Conservation (phyloP, 768 basidiomycete genomes). For the Mycena crocata region DNA sequence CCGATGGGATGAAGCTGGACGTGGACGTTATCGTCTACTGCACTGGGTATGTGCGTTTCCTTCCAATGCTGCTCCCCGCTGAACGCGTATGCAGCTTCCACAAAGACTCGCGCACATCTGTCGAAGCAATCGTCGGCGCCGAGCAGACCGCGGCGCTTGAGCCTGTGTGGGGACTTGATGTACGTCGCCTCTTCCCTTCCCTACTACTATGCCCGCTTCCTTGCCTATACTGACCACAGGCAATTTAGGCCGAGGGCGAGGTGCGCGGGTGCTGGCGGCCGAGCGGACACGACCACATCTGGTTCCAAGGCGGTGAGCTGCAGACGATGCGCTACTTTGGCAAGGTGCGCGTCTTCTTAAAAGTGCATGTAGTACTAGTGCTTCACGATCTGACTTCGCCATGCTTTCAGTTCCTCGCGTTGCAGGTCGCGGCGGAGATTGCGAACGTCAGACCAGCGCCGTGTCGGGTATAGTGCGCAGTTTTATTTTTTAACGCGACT, state of each 20-base stretch:
- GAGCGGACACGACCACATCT: conserved; percentile 39
- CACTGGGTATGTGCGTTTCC: conserved; percentile 52
- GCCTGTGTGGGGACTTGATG: conserved; percentile 44
- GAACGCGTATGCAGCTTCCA: conserved; percentile 34
- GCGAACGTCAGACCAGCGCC: conserved; percentile 20
- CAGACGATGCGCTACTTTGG: conserved; percentile 32
- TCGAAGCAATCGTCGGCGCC: conserved; percentile 18
- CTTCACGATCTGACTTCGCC: too few relatives aligned
- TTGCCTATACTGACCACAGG: neutral
- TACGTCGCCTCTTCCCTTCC: neutral
- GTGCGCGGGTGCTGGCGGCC: conserved; percentile 41
- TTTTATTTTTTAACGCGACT: too few relatives aligned
- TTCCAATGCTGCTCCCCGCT: too few relatives aligned
- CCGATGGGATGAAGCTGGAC: conserved; percentile 54
- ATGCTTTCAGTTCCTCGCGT: conserved; percentile 24
- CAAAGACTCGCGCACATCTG: conserved; percentile 35
- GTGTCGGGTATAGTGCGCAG: conserved; percentile 3
- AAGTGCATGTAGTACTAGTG: neutral
- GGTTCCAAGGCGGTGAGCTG: conserved; percentile 33
- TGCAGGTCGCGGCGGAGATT: conserved; percentile 32
- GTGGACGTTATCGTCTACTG: conserved; percentile 63
- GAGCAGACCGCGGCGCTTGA: conserved; percentile 30
- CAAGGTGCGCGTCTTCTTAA: conserved; percentile 5
- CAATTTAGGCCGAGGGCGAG: conserved; percentile 43
- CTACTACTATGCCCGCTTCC: neutral